phyloP scores from a whole-genome alignment of 2,329 filamentous ascomycete genomes.

The Colletotrichum graminicola region DNA sequence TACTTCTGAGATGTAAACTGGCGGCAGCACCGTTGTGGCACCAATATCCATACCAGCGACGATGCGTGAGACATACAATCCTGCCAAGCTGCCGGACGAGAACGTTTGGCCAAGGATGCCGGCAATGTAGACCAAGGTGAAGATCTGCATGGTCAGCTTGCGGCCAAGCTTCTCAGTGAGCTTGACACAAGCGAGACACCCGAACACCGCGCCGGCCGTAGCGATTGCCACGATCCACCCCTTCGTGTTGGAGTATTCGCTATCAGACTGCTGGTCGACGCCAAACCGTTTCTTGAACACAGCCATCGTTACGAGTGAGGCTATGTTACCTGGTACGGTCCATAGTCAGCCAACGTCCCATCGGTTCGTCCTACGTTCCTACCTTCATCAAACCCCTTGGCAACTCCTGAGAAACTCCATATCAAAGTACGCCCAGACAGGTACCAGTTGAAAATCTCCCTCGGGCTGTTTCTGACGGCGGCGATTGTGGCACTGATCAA shows the following conservation, averaged over 20 bases:
- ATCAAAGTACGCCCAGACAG: slow-evolving; percentile 46
- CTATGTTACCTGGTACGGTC: slow-evolving; percentile 46
- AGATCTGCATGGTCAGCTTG: slow-evolving; percentile 44
- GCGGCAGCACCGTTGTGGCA: slow-evolving; percentile 47
- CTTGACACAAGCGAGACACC: slow-evolving; percentile 47
- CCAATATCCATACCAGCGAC: slow-evolving; percentile 47
- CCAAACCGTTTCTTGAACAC: slow-evolving; percentile 47
- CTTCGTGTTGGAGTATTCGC: slow-evolving; percentile 48
- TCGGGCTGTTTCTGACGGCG: slow-evolving; percentile 46
- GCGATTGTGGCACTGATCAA: slow-evolving; percentile 47
- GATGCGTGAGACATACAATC: slow-evolving; percentile 46
- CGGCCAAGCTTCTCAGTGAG: slow-evolving; percentile 46
- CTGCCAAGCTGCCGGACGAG: slow-evolving; percentile 46
- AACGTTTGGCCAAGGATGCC: slow-evolving; percentile 51
- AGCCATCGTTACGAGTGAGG: slow-evolving; percentile 48
- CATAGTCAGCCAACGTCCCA: not conserved
- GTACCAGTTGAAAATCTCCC: slow-evolving; percentile 49
- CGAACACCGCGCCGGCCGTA: slow-evolving; percentile 48
- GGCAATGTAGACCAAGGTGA: slow-evolving; percentile 53
- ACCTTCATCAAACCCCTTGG: slow-evolving; percentile 51
- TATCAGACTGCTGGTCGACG: slow-evolving; percentile 44
- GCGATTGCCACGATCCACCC: slow-evolving; percentile 51
- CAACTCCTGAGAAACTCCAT: slow-evolving; percentile 49
- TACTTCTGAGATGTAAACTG: slow-evolving; percentile 48
- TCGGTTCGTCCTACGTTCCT: not conserved